Evolutionary conservation across 352 stramenopile species (phyloP).

Genomic region (Pythium oligandrum): DNA sequence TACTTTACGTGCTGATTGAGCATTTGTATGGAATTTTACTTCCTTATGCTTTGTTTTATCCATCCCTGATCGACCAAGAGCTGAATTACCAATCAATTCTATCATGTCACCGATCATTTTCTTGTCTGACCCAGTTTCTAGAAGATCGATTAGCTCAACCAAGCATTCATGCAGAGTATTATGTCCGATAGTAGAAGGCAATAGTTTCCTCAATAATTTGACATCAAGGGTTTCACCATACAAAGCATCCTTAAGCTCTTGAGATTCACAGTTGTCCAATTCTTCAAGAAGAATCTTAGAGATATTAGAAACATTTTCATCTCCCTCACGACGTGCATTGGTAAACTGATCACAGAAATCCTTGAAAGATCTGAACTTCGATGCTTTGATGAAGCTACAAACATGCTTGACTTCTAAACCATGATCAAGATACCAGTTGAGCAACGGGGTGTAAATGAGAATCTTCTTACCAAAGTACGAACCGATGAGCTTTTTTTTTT

Average conservation of each 20-base stretch:
- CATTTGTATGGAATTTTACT: slow-evolving; percentile 9
- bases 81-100: slow-evolving; percentile 14
- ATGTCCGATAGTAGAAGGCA: no score
- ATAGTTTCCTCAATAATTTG: no score
- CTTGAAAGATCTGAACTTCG: slow-evolving; percentile 15
- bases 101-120: slow-evolving; percentile 13
- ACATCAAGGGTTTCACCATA: no score
- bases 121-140: no score
- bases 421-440: slow-evolving; percentile 36
- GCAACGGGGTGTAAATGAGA: slow-evolving; percentile 27
- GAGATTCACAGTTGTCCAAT: no score
- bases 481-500: slow-evolving; percentile 24
- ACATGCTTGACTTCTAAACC: slow-evolving; percentile 22
- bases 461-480: slow-evolving; percentile 32
- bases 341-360: slow-evolving; percentile 17
- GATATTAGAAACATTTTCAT: no score
- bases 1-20: background rate
- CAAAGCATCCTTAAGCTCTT: no score
- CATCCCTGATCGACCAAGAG: slow-evolving; percentile 17
- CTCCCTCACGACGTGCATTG: slow-evolving; percentile 17
- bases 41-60: slow-evolving; percentile 19
- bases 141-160: no score
- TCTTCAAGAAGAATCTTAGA: no score
- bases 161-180: no score
- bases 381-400: slow-evolving; percentile 26